A percentile compares a stretch with the other conserved stretches of the same genome.
phyloP scores from a whole-genome alignment of 2,329 filamentous ascomycete genomes.

The Xylariaceae sp. region DNA sequence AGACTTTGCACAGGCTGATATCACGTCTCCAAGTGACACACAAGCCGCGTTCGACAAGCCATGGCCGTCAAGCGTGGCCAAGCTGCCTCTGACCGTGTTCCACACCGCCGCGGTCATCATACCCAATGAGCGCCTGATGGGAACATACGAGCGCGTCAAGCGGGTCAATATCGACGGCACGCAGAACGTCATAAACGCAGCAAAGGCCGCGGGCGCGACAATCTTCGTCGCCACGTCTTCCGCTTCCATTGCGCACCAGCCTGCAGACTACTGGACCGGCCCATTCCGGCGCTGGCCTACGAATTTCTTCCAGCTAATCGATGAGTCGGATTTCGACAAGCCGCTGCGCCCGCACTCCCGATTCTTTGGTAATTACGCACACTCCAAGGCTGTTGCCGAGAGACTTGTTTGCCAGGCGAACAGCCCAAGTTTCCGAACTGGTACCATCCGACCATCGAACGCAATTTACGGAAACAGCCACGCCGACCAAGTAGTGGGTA shows the following conservation, averaged over 20 bases:
- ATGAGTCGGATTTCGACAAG: slow-evolving; percentile 39
- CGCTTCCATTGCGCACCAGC: slow-evolving; percentile 41
- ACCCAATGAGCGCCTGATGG: slow-evolving; percentile 39
- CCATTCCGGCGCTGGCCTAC: slow-evolving; percentile 38
- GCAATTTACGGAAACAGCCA: slow-evolving; percentile 33
- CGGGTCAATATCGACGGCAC: slow-evolving; percentile 47
- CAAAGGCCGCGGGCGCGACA: slow-evolving; percentile 39
- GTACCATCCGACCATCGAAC: slow-evolving; percentile 51
- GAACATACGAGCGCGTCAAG: slow-evolving; percentile 38
- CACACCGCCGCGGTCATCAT: slow-evolving; percentile 48
- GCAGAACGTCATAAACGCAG: slow-evolving; percentile 41
- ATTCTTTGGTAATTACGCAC: slow-evolving; percentile 45
- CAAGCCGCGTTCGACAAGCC: slow-evolving; percentile 40
- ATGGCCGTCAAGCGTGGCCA: slow-evolving; percentile 38
- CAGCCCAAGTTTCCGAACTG: slow-evolving; percentile 44
- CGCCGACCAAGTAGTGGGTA: slow-evolving; percentile 40
- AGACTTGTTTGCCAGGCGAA: slow-evolving; percentile 38
- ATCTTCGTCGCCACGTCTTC: slow-evolving; percentile 46
- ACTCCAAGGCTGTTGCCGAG: slow-evolving; percentile 45
- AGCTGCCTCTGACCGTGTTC: slow-evolving; percentile 47
- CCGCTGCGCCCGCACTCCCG: slow-evolving; percentile 36
- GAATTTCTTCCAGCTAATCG: slow-evolving; percentile 39
- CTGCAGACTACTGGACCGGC: slow-evolving; percentile 37
- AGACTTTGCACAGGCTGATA: slow-evolving; percentile 42
- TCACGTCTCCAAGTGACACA: slow-evolving; percentile 38